These are phyloP conservation scores for Tetramitus jugosus DNA, from an alignment of 208 protist species.

Conservation along the genomic window DNA sequence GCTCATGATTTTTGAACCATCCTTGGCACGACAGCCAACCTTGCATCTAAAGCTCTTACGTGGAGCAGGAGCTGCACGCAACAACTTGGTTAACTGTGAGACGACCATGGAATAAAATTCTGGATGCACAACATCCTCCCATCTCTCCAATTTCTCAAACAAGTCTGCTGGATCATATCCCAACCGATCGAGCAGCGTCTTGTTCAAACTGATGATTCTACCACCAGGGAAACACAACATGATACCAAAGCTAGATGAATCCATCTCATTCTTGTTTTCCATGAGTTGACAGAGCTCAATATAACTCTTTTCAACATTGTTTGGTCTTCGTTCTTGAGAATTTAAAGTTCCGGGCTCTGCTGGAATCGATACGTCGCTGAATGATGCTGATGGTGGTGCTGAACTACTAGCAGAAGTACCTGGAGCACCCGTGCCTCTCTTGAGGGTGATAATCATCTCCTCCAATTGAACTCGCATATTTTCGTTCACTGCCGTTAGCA, in stretches of 20 bases:
- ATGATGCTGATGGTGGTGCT: not conserved
- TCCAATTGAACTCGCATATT: not conserved
- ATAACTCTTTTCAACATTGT: not conserved
- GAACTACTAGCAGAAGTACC: not conserved
- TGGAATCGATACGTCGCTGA: too few relatives aligned
- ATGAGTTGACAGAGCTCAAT: not conserved
- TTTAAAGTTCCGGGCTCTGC: not conserved
- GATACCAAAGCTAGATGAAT: constrained; percentile 4
- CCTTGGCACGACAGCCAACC: not conserved
- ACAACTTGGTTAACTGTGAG: not conserved
- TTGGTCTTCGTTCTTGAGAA: not conserved
- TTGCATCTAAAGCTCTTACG: constrained; percentile 4
- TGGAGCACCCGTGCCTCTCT: not conserved
- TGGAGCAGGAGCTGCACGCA: not conserved
- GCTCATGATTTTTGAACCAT: too few relatives aligned
- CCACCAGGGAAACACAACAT: constrained; percentile 10
- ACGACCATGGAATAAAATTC: not conserved
- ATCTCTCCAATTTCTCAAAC: not conserved
- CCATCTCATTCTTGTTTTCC: constrained; percentile 20
- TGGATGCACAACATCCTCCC: constrained; percentile 19
- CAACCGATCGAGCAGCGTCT: not conserved
- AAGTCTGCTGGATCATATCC: constrained; percentile 9
- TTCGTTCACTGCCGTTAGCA: not conserved
- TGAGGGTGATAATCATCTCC: not conserved
- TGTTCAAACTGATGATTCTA: not conserved